Conservation (phyloP, 306 rosid species). For the Sphenostylis stenocarpa region DNA sequence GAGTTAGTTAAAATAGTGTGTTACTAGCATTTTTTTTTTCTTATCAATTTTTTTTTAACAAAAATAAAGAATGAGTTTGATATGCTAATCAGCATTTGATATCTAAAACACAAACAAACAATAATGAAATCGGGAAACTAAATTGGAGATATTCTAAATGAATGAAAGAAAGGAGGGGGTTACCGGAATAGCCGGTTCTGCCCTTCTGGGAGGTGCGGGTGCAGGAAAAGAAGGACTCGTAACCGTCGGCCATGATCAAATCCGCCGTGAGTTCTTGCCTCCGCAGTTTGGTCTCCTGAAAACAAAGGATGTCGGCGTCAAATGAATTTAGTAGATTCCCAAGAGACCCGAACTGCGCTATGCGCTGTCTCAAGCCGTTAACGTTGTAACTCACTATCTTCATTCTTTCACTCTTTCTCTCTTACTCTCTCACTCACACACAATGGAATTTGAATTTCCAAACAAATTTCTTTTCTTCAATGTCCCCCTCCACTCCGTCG, state of each 20-base stretch:
- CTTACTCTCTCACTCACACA: too few relatives aligned
- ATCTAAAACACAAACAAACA: neutral
- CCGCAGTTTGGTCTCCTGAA: constrained; percentile 88
- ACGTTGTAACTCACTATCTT: constrained; percentile 93
- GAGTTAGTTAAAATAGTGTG: too few relatives aligned
- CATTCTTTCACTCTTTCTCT: constrained; percentile 8
- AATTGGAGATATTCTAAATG: neutral
- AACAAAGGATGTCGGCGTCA: constrained; percentile 82
- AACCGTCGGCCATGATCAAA: constrained; percentile 73
- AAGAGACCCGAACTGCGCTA: constrained; percentile 87
- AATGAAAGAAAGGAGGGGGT: constrained; percentile 24
- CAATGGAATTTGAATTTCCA: neutral
- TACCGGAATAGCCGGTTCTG: constrained; percentile 85
- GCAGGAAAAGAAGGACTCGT: constrained; percentile 88
- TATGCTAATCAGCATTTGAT: neutral
- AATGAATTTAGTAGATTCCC: constrained; percentile 75
- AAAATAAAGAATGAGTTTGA: too few relatives aligned
- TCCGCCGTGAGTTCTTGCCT: constrained; percentile 78
- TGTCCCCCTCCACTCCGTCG: too few relatives aligned
- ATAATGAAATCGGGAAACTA: neutral
- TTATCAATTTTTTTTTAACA: too few relatives aligned
- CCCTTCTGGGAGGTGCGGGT: constrained; percentile 70
- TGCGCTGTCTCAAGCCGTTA: constrained; percentile 79
- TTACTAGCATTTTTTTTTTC: too few relatives aligned
- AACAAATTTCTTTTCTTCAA: neutral